Evolutionary conservation across 83 land plant genomes (phyloP).

Genomic region (Diphasiastrum complanatum): DNA sequence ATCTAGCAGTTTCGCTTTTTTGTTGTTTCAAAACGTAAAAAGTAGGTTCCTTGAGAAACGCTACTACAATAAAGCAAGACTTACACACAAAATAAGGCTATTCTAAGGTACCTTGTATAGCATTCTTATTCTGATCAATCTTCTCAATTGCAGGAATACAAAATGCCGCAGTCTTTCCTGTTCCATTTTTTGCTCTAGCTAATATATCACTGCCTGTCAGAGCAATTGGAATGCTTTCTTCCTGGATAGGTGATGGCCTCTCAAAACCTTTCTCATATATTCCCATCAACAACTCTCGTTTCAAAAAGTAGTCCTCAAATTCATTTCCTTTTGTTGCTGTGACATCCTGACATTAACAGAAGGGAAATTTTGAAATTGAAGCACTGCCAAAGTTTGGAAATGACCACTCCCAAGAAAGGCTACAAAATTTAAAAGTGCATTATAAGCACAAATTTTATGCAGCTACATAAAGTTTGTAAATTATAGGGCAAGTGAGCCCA

Average conservation of each 20-base stretch:
- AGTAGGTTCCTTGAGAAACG: too few species aligned
- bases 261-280: conserved; percentile 98
- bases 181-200: conserved; percentile 68
- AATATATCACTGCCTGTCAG: conserved; percentile 93
- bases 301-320: conserved; percentile 94
- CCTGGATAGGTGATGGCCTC: conserved; percentile 94
- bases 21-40: too few species aligned
- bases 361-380: not conserved
- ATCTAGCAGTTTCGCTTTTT: too few species aligned
- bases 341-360: conserved; percentile 58
- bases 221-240: conserved; percentile 97
- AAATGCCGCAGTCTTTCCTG: conserved; percentile 59
- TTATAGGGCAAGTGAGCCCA: not conserved
- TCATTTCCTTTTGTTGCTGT: conserved; percentile 98
- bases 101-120: conserved; percentile 38
- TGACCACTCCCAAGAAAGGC: not conserved
- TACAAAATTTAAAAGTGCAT: not conserved
- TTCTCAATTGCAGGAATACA: conserved; percentile 57
- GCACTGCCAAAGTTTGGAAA: not conserved
- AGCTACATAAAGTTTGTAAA: not conserved
- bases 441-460: not conserved
- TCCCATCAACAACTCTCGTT: conserved; percentile 91
- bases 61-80: not conserved
- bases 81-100: not conserved
- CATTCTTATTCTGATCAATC: conserved; percentile 47